Percentiles rank a stretch among this genome's conserved stretches.
These are phyloP conservation scores for Arabidopsis hybrid DNA, from an alignment of 441 rosid species.

Conservation along the genomic window DNA sequence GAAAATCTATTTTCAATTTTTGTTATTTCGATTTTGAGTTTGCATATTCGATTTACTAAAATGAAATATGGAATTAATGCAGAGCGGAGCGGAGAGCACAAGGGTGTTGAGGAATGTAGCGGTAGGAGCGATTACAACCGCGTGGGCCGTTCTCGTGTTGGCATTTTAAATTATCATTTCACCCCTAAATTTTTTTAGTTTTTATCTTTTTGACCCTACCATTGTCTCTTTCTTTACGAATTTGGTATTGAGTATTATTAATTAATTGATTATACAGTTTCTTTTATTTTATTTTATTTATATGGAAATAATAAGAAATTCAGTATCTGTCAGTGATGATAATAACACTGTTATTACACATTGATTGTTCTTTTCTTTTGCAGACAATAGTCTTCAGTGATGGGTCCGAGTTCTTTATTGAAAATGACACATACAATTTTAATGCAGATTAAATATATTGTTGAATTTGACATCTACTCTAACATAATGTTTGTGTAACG, in stretches of 20 bases:
- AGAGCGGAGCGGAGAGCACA: conserved; percentile 68
- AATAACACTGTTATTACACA: conserved; percentile 19
- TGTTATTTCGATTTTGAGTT: not conserved
- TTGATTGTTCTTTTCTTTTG: conserved; percentile 21
- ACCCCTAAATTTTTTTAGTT: conserved; percentile 11
- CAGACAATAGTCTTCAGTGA: conserved; percentile 23
- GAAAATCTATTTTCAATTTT: not conserved
- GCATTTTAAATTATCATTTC: conserved; percentile 46
- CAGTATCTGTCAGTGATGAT: conserved; percentile 28
- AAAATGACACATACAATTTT: conserved; percentile 2
- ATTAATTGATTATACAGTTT: conserved; percentile 38
- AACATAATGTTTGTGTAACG: not conserved
- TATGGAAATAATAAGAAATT: conserved; percentile 25
- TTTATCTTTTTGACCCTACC: conserved; percentile 29
- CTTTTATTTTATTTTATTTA: conserved; percentile 2
- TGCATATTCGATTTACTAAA: not conserved
- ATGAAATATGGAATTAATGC: conserved; percentile 38
- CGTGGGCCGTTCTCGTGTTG: conserved; percentile 56
- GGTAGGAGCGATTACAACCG: conserved; percentile 62
- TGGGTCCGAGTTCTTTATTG: conserved; percentile 28
- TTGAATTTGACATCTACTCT: not conserved
- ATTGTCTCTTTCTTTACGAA: conserved; percentile 29
- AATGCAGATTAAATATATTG: not conserved
- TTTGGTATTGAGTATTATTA: conserved; percentile 32
- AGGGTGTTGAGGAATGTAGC: conserved; percentile 53